Evolutionary conservation across 495 filamentous ascomycete genomes (phyloP).

Genomic region (Tuber umbilicatum): DNA sequence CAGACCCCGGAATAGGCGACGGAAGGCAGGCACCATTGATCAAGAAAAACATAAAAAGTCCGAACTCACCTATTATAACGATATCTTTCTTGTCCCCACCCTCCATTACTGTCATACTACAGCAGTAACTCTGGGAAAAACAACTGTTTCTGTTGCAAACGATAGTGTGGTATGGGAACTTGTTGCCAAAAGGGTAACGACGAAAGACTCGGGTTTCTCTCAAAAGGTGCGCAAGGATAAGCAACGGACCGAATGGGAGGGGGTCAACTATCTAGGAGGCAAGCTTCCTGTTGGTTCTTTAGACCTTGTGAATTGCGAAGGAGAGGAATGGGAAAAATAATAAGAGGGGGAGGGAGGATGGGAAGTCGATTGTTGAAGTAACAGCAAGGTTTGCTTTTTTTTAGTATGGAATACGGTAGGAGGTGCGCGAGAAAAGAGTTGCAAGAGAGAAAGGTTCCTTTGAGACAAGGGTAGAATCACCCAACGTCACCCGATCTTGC

Average conservation of each 20-base stretch:
- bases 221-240: not conserved
- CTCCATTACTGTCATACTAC: slow-evolving; percentile 34
- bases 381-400: not conserved
- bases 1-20: not conserved
- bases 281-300: not conserved
- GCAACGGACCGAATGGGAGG: not conserved
- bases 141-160: not conserved
- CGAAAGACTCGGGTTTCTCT: not conserved
- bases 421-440: not conserved
- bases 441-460: slow-evolving; percentile 13
- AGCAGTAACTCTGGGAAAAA: not conserved
- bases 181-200: not conserved
- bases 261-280: not conserved
- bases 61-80: slow-evolving; percentile 39
- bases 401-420: not conserved
- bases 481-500: slow-evolving; percentile 32
- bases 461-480: slow-evolving; percentile 28
- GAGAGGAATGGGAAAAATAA: slow-evolving; percentile 10
- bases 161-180: not conserved
- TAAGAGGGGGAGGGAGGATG: slow-evolving; percentile 11
- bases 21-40: not conserved
- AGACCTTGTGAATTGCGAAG: not conserved
- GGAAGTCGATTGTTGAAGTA: slow-evolving; percentile 27
- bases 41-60: slow-evolving; percentile 5
- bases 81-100: slow-evolving; percentile 32